Percentiles rank a stretch among this genome's conserved stretches.
Evolutionary conservation across 768 basidiomycete species (phyloP).

Genomic region (Inosperma sp.): DNA sequence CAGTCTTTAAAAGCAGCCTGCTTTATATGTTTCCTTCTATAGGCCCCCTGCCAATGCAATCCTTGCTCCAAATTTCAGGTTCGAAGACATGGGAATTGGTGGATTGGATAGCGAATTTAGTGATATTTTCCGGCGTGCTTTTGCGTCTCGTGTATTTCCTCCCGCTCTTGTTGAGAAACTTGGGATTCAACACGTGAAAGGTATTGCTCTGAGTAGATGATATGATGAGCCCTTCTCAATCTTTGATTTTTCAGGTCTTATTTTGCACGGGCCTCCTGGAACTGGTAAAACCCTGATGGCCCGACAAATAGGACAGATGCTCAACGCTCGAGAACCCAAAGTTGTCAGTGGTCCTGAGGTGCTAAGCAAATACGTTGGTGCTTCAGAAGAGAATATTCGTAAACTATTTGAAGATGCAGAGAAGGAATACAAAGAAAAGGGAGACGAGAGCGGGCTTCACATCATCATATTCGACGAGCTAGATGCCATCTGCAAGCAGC

Average conservation of each 20-base stretch:
- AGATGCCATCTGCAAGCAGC: conserved; percentile 98
- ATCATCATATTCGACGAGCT: conserved; percentile 99
- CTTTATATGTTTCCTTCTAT: conserved; percentile 1
- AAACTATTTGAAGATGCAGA: conserved; percentile 98
- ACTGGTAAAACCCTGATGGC: conserved; percentile 99
- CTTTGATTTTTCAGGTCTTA: conserved; percentile 55
- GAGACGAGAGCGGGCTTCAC: conserved; percentile 93
- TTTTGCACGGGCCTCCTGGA: conserved; percentile 94
- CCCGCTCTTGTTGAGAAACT: conserved; percentile 95
- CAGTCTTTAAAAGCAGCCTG: background rate
- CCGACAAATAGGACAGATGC: conserved; percentile 97
- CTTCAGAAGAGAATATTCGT: conserved; percentile 95
- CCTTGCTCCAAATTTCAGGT: conserved; percentile 97
- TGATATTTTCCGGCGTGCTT: conserved; percentile 96
- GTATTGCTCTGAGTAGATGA: conserved; percentile 32
- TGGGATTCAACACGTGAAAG: conserved; percentile 97
- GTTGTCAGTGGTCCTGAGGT: conserved; percentile 98
- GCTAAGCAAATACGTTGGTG: conserved; percentile 94
- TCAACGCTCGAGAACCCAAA: conserved; percentile 97
- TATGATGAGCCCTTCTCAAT: background rate
- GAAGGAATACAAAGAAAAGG: conserved; percentile 98
- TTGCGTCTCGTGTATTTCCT: conserved; percentile 98
- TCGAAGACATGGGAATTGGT: conserved; percentile 99
- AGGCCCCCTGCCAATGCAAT: conserved; percentile 93
- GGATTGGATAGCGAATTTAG: conserved; percentile 93